Evolutionary conservation across 1,284 basidiomycete genomes (phyloP).

Genomic region (Ustilago esculenta): DNA sequence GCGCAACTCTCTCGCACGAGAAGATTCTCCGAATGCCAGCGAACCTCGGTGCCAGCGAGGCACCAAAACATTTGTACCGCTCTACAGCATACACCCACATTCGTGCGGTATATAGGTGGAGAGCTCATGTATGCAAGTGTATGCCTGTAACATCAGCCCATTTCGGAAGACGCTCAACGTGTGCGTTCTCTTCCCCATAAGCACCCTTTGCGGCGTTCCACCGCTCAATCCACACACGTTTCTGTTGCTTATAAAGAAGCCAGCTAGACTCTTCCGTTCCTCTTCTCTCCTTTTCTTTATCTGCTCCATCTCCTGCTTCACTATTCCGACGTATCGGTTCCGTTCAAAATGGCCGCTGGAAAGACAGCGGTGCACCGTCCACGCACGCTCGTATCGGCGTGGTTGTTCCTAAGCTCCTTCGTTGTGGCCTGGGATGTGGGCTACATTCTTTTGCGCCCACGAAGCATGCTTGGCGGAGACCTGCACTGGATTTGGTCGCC

Average conservation of each 20-base stretch:
- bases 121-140: too few relatives aligned
- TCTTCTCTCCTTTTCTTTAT: not conserved
- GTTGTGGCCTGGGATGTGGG: constrained; percentile 54
- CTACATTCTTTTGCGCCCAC: constrained; percentile 54
- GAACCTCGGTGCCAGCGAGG: too few relatives aligned
- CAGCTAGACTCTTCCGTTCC: not conserved
- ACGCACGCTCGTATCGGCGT: constrained; percentile 28
- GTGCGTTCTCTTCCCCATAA: not conserved
- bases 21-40: too few relatives aligned
- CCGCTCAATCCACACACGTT: too few relatives aligned
- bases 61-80: too few relatives aligned
- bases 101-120: too few relatives aligned
- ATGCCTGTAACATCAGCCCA: too few relatives aligned
- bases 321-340: constrained; percentile 3
- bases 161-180: too few relatives aligned
- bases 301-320: not conserved
- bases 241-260: too few relatives aligned
- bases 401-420: constrained; percentile 43
- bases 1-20: too few relatives aligned
- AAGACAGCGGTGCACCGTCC: constrained; percentile 32
- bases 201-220: too few relatives aligned
- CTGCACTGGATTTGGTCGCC: constrained; percentile 44
- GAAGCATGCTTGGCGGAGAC: constrained; percentile 69
- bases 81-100: too few relatives aligned
- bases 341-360: constrained; percentile 22